phyloP scores from a whole-genome alignment of 306 rosid genomes.

The Arachis hypogaea region DNA sequence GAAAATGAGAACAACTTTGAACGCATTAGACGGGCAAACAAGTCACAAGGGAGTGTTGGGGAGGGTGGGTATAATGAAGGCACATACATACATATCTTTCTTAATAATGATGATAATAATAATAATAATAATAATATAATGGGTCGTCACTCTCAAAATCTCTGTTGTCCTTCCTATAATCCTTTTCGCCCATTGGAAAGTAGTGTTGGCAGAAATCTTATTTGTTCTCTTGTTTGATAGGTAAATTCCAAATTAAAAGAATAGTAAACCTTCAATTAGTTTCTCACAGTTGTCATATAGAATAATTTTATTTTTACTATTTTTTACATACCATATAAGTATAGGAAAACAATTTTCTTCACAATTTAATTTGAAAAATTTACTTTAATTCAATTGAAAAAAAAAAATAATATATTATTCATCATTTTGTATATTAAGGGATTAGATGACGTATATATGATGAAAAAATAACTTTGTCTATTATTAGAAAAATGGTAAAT shows the following conservation, averaged over 20 bases:
- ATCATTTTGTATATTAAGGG: no score
- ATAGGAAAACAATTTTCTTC: background rate
- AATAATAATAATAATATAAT: background rate
- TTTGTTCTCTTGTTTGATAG: background rate
- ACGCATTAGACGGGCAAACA: conserved; percentile 4
- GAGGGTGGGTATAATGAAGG: background rate
- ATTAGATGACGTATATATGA: no score
- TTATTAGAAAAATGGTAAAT: no score
- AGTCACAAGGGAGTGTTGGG: background rate
- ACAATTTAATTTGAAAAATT: background rate
- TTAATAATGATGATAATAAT: background rate
- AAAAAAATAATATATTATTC: no score
- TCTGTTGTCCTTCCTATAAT: no score
- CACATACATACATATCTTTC: background rate
- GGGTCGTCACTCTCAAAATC: conserved; percentile 23
- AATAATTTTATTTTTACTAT: no score
- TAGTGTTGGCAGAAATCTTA: background rate
- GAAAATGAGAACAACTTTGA: conserved; percentile 10
- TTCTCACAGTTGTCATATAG: no score
- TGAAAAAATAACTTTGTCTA: no score
- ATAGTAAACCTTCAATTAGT: no score
- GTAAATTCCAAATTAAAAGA: background rate
- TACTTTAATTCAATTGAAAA: no score
- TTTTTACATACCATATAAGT: background rate
- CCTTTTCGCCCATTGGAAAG: background rate